Evolutionary conservation across 2,329 filamentous ascomycete genomes (phyloP).

Genomic region (Raffaelea deltoideospora): DNA sequence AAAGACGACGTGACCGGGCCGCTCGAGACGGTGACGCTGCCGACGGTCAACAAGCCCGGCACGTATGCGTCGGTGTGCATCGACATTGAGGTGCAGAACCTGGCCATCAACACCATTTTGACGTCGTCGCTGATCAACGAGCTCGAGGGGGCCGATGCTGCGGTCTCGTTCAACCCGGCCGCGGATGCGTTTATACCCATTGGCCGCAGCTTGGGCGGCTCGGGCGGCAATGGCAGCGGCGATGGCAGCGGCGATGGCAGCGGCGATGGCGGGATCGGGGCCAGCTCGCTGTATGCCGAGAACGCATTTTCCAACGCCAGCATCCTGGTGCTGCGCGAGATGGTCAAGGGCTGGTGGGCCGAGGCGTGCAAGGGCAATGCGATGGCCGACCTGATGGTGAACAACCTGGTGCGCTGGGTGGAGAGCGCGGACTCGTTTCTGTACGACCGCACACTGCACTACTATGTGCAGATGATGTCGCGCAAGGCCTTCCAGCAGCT

Average conservation of each 20-base stretch:
- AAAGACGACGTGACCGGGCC: slow-evolving; percentile 75
- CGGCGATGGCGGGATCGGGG: too few species aligned
- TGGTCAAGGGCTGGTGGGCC: slow-evolving; percentile 98
- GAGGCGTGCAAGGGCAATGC: slow-evolving; percentile 80
- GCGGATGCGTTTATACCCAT: too few species aligned
- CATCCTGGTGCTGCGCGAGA: slow-evolving; percentile 80
- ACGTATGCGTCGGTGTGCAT: slow-evolving; percentile 95
- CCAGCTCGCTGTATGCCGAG: slow-evolving; percentile 68
- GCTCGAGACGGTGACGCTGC: slow-evolving; percentile 81
- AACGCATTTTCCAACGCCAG: slow-evolving; percentile 88
- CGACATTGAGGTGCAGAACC: slow-evolving; percentile 81
- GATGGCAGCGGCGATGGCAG: slow-evolving; percentile 50
- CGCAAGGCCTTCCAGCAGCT: slow-evolving; percentile 93
- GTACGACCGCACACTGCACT: slow-evolving; percentile 85
- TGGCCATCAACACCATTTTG: slow-evolving; percentile 94
- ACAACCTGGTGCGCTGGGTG: slow-evolving; percentile 94
- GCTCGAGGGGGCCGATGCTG: slow-evolving; percentile 77
- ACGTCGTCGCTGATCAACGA: slow-evolving; percentile 96
- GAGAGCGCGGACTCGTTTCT: slow-evolving; percentile 86
- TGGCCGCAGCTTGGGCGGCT: too few species aligned
- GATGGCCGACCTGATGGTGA: slow-evolving; percentile 96
- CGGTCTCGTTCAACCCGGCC: slow-evolving; percentile 70
- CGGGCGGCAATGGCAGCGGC: too few species aligned
- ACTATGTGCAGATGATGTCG: slow-evolving; percentile 98
- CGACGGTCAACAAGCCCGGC: slow-evolving; percentile 79